Evolutionary conservation across 2,329 filamentous ascomycete species (phyloP), one percentile per base, ranked within the genome.

Genomic region (Cercospora sp.): DNA sequence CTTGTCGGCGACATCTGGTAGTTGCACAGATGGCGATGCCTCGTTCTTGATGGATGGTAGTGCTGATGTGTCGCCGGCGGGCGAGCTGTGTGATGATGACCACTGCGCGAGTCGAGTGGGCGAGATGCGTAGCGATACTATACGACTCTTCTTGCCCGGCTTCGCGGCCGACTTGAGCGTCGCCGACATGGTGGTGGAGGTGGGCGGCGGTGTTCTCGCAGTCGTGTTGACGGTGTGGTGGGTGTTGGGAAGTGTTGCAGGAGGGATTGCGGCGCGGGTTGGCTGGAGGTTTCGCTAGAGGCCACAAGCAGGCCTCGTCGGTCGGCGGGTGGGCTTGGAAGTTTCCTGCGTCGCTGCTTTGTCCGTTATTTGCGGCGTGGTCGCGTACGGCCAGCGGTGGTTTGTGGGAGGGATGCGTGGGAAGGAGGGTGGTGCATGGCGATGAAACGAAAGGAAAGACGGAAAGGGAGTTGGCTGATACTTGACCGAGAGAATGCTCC

Each of bases 1-100:
- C 58, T 78, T 81, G 30, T 80, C 80, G 68, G 75, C 75, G 64
- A 72, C 67, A 5, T 80, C 77, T 16, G 80, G 74, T 8, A 79
- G 74, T 64, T 70, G 72, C 66, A 73, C 63, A 13, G 73, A 73
- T 57, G 74, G 77, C 31, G 80, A 78, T 57, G 78, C 72, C 68
- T 82, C 81, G 59, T 78, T 72, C 73, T 74, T 78, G 72, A 73
- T 73, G 58, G 71, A 57, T 13, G 66, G 28, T 9, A 48, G 31
- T 20, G 66, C 45, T n/a, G 57, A 57, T 13, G 53, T 36, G 18
- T 51, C 53, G 28, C 55, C 20, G 61, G 67, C 45, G 33, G 73
- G 60, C 66, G 72, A 69, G 12, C 70, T 65, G 53, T 71, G 65
- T 28, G 74, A 70, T 68, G 74, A 71, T 67, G 75, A 73, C 69